Percentiles rank a stretch among this genome's conserved stretches.
phyloP scores from a whole-genome alignment of 2,329 filamentous ascomycete species.

The Claviceps spartinae region DNA sequence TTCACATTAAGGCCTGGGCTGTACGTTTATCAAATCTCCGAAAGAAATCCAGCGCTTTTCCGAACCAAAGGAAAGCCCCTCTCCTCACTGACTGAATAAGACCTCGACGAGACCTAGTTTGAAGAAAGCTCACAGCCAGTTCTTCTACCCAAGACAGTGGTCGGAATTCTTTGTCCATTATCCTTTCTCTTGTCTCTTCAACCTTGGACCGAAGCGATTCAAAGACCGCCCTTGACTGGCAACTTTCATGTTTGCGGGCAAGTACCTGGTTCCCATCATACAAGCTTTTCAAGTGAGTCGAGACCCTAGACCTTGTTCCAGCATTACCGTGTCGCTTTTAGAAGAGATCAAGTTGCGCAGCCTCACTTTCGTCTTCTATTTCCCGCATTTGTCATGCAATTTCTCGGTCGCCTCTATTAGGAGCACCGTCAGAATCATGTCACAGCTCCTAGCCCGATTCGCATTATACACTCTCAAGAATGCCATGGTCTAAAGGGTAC shows the following conservation, averaged over 20 bases:
- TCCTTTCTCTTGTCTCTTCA: slow-evolving; percentile 21
- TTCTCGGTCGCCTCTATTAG: slow-evolving; percentile 2
- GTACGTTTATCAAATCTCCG: slow-evolving; percentile 26
- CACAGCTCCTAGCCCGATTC: not conserved
- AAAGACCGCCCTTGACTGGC: slow-evolving; percentile 15
- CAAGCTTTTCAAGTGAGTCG: slow-evolving; percentile 46
- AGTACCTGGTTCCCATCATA: slow-evolving; percentile 41
- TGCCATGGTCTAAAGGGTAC: not conserved
- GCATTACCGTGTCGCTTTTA: not conserved
- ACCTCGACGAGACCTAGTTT: slow-evolving; percentile 25
- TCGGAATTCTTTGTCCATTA: slow-evolving; percentile 21
- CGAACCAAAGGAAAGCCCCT: slow-evolving; percentile 15
- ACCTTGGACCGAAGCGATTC: slow-evolving; percentile 13
- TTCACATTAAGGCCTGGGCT: slow-evolving; percentile 15
- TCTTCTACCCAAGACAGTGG: slow-evolving; percentile 25
- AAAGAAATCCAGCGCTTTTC: slow-evolving; percentile 16
- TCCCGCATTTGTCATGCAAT: not conserved
- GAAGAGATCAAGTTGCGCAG: not conserved
- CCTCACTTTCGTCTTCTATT: not conserved
- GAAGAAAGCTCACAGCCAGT: slow-evolving; percentile 17
- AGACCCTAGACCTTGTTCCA: slow-evolving; percentile 20
- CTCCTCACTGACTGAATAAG: slow-evolving; percentile 20
- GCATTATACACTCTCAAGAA: not conserved
- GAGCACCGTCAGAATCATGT: slow-evolving; percentile 12
- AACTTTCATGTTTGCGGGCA: slow-evolving; percentile 44